Base-by-base conservation (phyloP, 176 grass and related monocot genomes). In the bread wheat (Triticum aestivum) region DNA sequence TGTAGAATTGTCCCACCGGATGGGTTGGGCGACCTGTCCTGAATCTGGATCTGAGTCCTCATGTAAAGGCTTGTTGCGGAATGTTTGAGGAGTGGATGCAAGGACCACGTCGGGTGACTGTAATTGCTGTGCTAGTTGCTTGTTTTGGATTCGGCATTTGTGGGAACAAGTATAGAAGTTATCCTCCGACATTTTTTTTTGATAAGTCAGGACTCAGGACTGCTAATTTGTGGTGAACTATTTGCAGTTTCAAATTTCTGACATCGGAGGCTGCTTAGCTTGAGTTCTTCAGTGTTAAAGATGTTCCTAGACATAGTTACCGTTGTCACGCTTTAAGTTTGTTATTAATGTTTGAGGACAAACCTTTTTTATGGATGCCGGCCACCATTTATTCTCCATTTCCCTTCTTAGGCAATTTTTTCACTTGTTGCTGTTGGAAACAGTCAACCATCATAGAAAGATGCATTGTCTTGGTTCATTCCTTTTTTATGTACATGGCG, bases 21-120 rank as follows among this genome's bases (percentile, higher is more conserved):
- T n/a, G 34, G 33, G 11, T 79, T 21, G 8, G 9, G 18, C 54
- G 42, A 75, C 73, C 56, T 83, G 33, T 79, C 58, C 17, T 77
- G 79, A 89, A 89, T 82, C 86, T 89, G 87, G 87, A 92, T 92
- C 90, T 86, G 87, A 74, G 79, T 86, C 45, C 77, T 86, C 61
- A 45, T 76, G 49, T 35, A 32, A 17, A 79, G 24, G 61, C 83
- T 79, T 73, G 37, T 80, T 77, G 61, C 18, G 68, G 38, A 81
- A 88, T 62, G 69, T 69, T 84, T 27, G 30, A 76, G 77, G 75
- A 84, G 34, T 63, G 35, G 26, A 75, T 74, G 69, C 13, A 44
- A 80, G 81, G 89, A 80, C 85, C 80, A 75, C 69, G 5, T 12
- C 4, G 2, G 10, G 30, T 33, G 30, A 12, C 63, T 21, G 18